Conservation (phyloP, 257 asterid genomes). For the Solanum pimpinellifolium region DNA sequence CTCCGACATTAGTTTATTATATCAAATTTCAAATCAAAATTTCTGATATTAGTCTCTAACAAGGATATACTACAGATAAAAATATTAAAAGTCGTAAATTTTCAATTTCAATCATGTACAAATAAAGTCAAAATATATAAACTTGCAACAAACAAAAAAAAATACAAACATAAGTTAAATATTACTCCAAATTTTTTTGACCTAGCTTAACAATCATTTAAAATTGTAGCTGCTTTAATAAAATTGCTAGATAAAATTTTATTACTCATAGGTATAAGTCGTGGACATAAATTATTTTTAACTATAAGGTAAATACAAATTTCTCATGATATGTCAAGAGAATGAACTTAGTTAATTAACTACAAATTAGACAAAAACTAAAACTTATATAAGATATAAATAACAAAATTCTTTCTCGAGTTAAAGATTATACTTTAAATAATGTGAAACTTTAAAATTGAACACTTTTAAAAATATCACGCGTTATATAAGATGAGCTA, state of each 20-base stretch:
- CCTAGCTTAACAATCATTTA: not conserved
- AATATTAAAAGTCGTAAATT: no score
- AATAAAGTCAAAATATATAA: no score
- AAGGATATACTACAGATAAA: no score
- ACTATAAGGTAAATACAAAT: not conserved
- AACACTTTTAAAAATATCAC: not conserved
- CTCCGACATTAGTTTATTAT: not conserved
- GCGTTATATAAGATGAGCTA: not conserved
- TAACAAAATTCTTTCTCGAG: no score
- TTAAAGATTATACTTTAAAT: no score
- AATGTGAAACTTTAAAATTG: not conserved
- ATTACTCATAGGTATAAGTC: not conserved
- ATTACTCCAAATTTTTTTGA: not conserved
- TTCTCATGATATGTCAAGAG: not conserved
- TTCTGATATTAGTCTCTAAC: no score
- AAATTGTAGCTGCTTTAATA: not conserved
- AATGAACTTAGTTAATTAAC: not conserved
- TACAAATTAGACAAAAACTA: no score
- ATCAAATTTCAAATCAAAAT: no score
- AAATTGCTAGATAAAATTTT: not conserved
- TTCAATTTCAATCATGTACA: not conserved
- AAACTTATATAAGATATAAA: no score
- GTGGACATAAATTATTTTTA: not conserved
- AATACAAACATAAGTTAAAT: not conserved
- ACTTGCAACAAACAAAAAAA: not conserved